Evolutionary conservation across 2,329 filamentous ascomycete species (phyloP), one percentile per base, ranked within the genome.

Genomic region (Calonectria fujianensis): DNA sequence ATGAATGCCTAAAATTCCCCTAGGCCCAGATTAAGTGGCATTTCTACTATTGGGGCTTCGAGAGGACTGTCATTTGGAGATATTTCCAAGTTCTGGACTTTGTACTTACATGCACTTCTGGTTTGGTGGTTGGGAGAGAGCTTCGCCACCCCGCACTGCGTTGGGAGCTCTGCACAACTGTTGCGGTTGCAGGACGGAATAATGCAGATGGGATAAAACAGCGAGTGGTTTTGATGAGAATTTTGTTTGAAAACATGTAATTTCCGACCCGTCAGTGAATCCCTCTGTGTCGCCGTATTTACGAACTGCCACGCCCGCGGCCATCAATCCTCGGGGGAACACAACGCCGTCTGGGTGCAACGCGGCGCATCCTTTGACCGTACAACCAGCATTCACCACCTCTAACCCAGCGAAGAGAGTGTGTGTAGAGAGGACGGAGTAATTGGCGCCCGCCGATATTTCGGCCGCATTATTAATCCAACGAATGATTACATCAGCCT

Each of bases 401-500:
- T 45, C 9, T 11, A 61, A 37, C 8, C 31, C n/a, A n/a, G 27
- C 9, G 39, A 5, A 29, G 45, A 24, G 39, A 48, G 24, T 14
- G 20, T 10, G 45, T 24, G 20, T 24, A 10, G 20, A 48, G 8
- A 2, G 45, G 45, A 48, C n/a, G n/a, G 45, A 14, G 20, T 18
- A 45, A 35, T 24, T 24, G n/a, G 14, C 32, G 9, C 27, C 41
- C 13, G 16, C 20, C 7, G 8, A 13, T 39, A 14, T 10, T 24
- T 63, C n/a, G 24, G 35, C 9, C 18, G 10, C 50, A 70, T 74
- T 70, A 70, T 67, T 74, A 67, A 67, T 70, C 51, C 32, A 48
- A 20, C 14, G 32, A 41, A 16, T 61, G 67, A 67, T 74, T 74
- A 70, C 69, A 74, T 74, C 41, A 74, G 72, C 67, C 27, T 14